Evolutionary conservation across 768 basidiomycete species (phyloP).

Genomic region (Cystofilobasidium macerans): DNA sequence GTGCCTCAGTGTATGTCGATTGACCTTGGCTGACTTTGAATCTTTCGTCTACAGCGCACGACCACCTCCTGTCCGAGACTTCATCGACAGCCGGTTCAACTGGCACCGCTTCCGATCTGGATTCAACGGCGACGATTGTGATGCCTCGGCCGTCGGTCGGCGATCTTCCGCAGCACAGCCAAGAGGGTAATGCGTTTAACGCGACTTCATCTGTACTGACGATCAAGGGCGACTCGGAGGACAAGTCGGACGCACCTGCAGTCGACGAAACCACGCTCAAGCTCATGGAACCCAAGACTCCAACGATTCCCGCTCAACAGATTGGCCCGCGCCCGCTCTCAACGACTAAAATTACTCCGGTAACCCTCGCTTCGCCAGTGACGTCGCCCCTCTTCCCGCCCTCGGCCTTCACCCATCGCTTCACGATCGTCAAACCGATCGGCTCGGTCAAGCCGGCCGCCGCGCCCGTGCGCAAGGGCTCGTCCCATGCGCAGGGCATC

Average conservation of each 20-base stretch:
- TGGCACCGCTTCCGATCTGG: background rate
- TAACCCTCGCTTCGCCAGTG: background rate
- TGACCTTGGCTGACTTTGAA: background rate
- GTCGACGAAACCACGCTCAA: too few species aligned
- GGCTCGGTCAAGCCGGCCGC: background rate
- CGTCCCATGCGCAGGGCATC: background rate
- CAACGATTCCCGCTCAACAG: too few species aligned
- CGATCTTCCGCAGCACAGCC: background rate
- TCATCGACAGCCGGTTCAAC: slow-evolving; percentile 12
- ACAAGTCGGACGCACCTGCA: too few species aligned
- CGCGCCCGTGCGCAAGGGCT: background rate
- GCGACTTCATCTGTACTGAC: slow-evolving; percentile 12
- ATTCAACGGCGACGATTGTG: slow-evolving; percentile 13
- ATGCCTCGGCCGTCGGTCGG: slow-evolving; percentile 11
- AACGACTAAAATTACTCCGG: background rate
- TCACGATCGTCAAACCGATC: slow-evolving; percentile 24
- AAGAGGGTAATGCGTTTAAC: background rate
- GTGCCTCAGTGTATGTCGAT: too few species aligned
- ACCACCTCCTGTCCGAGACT: slow-evolving; percentile 20
- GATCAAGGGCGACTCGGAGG: slow-evolving; percentile 18
- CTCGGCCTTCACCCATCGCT: slow-evolving; percentile 19
- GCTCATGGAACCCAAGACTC: too few species aligned
- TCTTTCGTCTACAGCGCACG: background rate
- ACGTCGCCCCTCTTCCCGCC: slow-evolving; percentile 12
- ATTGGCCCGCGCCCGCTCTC: background rate